phyloP scores from a whole-genome alignment of 2,329 filamentous ascomycete genomes.

The Sordariomycetes sp. region DNA sequence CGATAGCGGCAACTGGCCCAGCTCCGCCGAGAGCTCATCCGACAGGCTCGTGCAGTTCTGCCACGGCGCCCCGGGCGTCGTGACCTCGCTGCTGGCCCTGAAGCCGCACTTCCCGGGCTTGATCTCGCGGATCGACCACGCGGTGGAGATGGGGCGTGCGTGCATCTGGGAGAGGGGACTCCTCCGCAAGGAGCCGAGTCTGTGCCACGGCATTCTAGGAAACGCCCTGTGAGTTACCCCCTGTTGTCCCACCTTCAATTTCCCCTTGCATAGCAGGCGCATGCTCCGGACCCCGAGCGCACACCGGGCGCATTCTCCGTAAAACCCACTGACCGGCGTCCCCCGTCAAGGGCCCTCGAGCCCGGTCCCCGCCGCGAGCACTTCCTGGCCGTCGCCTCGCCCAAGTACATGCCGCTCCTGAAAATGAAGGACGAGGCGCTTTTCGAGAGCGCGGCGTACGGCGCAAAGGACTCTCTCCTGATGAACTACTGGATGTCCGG shows the following conservation, averaged over 20 bases:
- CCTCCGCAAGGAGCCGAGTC: constrained; percentile 51
- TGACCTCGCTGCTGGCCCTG: constrained; percentile 46
- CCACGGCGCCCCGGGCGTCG: constrained; percentile 54
- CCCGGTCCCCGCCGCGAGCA: constrained; percentile 30
- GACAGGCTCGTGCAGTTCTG: constrained; percentile 50
- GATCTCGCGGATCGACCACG: constrained; percentile 37
- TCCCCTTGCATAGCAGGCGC: not conserved
- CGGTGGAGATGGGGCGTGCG: constrained; percentile 37
- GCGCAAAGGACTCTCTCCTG: constrained; percentile 17
- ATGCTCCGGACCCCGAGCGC: not conserved
- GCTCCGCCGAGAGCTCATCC: constrained; percentile 28
- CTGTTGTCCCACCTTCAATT: constrained; percentile 20
- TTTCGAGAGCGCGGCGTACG: constrained; percentile 26
- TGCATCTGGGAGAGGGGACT: constrained; percentile 47
- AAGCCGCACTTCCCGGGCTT: constrained; percentile 44
- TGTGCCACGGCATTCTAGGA: constrained; percentile 56
- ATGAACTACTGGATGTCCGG: constrained; percentile 23
- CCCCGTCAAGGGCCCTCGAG: constrained; percentile 17
- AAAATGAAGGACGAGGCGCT: constrained; percentile 17
- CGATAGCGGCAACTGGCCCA: constrained; percentile 53
- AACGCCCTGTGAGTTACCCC: constrained; percentile 47
- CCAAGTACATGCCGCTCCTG: constrained; percentile 28
- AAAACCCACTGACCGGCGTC: not conserved
- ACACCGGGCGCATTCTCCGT: not conserved
- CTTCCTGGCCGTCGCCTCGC: constrained; percentile 40